A percentile compares a stretch with the other conserved stretches of the same genome.
Conservation (phyloP, 208 protist species). For the Entamoeba invadens region DNA sequence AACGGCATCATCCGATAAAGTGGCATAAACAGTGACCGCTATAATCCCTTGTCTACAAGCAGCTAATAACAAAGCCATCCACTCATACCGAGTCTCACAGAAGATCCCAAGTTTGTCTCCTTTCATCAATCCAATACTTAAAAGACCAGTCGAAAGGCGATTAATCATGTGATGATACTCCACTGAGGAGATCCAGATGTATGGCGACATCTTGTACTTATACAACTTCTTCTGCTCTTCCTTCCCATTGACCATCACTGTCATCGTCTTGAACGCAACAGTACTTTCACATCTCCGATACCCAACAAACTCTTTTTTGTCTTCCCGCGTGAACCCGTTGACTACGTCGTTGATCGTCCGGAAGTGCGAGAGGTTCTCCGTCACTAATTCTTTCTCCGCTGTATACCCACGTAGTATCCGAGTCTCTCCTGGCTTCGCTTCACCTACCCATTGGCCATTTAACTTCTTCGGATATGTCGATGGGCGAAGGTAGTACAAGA, state of each 20-base stretch:
- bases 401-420: not conserved
- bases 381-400: not conserved
- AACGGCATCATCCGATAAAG: not conserved
- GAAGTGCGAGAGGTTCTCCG: not conserved
- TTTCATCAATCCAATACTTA: not conserved
- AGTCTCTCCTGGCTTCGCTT: not conserved
- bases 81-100: not conserved
- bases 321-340: not conserved
- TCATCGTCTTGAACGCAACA: not conserved
- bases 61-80: not conserved
- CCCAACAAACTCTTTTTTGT: not conserved
- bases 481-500: not conserved
- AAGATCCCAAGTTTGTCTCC: not conserved
- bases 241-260: not conserved
- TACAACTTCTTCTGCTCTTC: not conserved
- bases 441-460: not conserved
- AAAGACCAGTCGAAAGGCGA: not conserved
- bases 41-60: not conserved
- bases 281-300: not conserved
- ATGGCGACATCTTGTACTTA: not conserved
- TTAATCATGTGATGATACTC: not conserved
- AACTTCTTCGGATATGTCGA: not conserved
- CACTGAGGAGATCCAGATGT: not conserved
- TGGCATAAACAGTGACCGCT: not conserved
- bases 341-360: not conserved